phyloP scores from a whole-genome alignment of 176 grass and related monocot species.

The Thalia dealbata region DNA sequence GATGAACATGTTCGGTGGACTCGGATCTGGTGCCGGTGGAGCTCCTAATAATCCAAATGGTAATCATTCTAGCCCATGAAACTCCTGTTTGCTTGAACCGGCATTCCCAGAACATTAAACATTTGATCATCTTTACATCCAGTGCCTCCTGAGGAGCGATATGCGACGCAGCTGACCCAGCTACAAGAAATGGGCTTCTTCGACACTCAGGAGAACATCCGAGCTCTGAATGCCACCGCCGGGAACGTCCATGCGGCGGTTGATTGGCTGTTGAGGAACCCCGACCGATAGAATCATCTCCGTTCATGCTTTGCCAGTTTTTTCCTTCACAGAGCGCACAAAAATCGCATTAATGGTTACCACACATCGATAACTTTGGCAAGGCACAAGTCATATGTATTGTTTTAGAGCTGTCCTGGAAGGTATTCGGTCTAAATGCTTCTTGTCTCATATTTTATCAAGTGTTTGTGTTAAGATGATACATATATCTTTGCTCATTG shows the following conservation, averaged over 20 bases:
- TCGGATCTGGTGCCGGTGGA: slow-evolving; percentile 52
- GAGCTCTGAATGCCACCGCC: slow-evolving; percentile 48
- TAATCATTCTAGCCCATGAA: slow-evolving; percentile 8
- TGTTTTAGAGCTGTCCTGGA: neutral
- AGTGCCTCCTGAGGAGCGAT: slow-evolving; percentile 78
- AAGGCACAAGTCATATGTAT: neutral
- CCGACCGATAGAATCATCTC: slow-evolving; percentile 34
- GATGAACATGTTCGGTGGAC: slow-evolving; percentile 78
- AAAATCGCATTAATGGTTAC: neutral
- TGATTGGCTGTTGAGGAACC: slow-evolving; percentile 71
- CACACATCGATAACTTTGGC: neutral
- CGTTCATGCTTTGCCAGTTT: neutral
- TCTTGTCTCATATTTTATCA: neutral
- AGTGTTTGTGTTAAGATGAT: neutral
- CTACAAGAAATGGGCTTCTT: slow-evolving; percentile 94
- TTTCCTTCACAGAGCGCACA: neutral
- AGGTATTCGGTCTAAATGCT: neutral
- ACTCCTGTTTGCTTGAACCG: neutral
- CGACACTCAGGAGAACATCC: slow-evolving; percentile 66
- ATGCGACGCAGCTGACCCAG: slow-evolving; percentile 71
- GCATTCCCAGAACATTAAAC: neutral
- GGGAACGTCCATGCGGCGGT: slow-evolving; percentile 87
- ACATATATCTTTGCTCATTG: neutral
- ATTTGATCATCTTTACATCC: neutral
- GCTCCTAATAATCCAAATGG: slow-evolving; percentile 57